Base-by-base conservation (phyloP, 2,329 filamentous ascomycete genomes). In the Calonectria pauciramosa region DNA sequence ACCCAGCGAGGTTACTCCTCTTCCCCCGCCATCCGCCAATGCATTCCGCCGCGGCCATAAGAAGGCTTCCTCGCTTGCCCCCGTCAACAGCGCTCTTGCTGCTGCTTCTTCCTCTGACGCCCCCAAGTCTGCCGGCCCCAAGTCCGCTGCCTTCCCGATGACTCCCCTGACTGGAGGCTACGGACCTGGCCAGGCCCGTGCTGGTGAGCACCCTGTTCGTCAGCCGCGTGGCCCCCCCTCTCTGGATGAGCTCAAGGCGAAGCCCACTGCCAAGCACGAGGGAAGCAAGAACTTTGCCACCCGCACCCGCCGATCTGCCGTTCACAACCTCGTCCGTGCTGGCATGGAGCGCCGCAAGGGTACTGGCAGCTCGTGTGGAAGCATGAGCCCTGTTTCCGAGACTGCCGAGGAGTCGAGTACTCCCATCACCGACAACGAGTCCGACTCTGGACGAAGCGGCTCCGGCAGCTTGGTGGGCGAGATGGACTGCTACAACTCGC, bases 271-370 rank as follows among this genome's bases (percentile, higher is more conserved):
- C 79, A 98, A 96, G 87, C 92, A 96, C 77, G 96, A 99, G 85
- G 97, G 96, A 30, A 98, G 96, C 92, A 93, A 98, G 91, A 99
- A 99, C 88, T 99, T 99, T 86, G 94, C 94, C 14, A 93, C 96
- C 71, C 96, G 97, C 75, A 96, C 97, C 82, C 95, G 97, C 74
- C 95, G 96, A 77, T 96, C 94, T 80, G 97, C 97, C 32, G 93
- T 99, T 56, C 93, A 96, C 87, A 98, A 96, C 83, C 91, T 99
- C 65, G 95, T 98, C 75, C 94, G 95, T 78, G 96, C 96, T 69
- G 96, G 96, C 20, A 91, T 97, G 76, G 95, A 96, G 82, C 94
- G 97, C 74, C 95, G 96, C 91, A 89, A 94, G 90, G 86, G 93
- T 73, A 94, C 94, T 76, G 89, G 92, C 76, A 93, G 93, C 84